Percentiles rank a stretch among this genome's conserved stretches.
These are phyloP conservation scores for Leccinellum rugosiceps DNA, from an alignment of 768 basidiomycete genomes.

Conservation along the genomic window DNA sequence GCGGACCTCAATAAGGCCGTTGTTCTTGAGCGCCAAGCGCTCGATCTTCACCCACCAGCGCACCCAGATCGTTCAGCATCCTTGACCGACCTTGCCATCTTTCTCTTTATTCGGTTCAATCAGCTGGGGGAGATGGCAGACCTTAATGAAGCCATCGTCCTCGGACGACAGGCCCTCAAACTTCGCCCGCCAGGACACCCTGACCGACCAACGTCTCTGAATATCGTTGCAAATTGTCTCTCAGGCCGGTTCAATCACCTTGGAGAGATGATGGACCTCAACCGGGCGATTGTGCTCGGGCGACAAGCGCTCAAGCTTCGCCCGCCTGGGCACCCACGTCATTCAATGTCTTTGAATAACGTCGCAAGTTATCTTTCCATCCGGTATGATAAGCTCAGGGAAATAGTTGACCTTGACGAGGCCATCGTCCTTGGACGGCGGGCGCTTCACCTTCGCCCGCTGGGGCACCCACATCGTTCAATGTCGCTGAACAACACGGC, in stretches of 20 bases:
- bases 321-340: background rate
- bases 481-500: background rate
- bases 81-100: background rate
- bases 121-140: background rate
- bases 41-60: background rate
- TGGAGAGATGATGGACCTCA: background rate
- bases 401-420: background rate
- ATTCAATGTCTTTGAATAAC: background rate
- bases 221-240: background rate
- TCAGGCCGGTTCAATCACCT: background rate
- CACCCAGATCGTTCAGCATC: background rate
- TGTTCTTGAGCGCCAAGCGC: background rate
- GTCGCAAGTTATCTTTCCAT: background rate
- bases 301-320: background rate
- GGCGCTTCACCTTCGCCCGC: background rate
- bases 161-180: background rate
- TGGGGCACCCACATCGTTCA: background rate
- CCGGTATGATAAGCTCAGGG: background rate
- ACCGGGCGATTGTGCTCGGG: background rate
- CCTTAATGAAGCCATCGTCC: background rate
- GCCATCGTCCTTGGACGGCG: background rate
- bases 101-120: background rate
- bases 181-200: background rate
- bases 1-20: background rate
- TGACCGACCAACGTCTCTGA: background rate